Conservation (phyloP, 2,329 filamentous ascomycete species). For the Diaporthe sp. region DNA sequence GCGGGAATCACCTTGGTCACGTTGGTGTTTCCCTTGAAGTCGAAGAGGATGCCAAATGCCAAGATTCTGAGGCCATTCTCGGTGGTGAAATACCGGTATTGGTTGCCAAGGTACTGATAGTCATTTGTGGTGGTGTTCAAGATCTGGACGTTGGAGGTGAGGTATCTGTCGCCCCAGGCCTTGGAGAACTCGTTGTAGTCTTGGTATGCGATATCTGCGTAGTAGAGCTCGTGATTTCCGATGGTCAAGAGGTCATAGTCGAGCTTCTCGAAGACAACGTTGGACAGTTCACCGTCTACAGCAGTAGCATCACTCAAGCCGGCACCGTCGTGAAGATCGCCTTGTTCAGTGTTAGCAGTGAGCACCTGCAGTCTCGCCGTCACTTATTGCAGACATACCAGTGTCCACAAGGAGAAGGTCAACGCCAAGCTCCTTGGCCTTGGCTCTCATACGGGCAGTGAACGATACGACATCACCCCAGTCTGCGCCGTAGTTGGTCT, state of each 20-base stretch:
- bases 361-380: not conserved
- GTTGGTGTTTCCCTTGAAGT: constrained; percentile 71
- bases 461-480: constrained; percentile 77
- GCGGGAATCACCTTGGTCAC: constrained; percentile 72
- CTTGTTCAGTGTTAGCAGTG: constrained; percentile 42
- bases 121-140: constrained; percentile 53
- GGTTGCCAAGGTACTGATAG: constrained; percentile 59
- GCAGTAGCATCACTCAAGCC: constrained; percentile 72
- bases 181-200: constrained; percentile 71
- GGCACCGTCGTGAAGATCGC: constrained; percentile 75
- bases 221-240: constrained; percentile 75
- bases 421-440: constrained; percentile 68
- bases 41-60: constrained; percentile 60
- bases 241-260: constrained; percentile 60
- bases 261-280: constrained; percentile 58
- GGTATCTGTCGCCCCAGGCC: constrained; percentile 63
- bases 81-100: constrained; percentile 60
- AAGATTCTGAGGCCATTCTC: constrained; percentile 57
- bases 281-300: constrained; percentile 68
- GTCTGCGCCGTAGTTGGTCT: constrained; percentile 74
- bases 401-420: constrained; percentile 74
- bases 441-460: constrained; percentile 70
- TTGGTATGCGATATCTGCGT: constrained; percentile 72
- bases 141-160: constrained; percentile 62
- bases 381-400: constrained; percentile 50